Conservation (phyloP, 2,329 filamentous ascomycete species). For the Penicillium sp. region DNA sequence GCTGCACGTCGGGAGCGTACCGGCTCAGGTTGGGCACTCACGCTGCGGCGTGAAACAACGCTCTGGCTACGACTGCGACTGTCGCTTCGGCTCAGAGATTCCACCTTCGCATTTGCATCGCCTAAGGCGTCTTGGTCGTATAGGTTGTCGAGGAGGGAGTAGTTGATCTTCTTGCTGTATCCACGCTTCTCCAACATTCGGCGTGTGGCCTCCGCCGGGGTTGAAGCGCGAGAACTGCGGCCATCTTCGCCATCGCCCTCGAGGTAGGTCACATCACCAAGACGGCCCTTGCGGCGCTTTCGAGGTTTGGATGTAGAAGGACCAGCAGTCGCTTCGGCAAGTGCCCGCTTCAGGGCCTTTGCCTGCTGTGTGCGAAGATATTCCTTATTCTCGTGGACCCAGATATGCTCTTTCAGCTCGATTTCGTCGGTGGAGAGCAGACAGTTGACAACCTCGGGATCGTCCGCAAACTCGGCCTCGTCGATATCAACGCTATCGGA, state of each 20-base stretch:
- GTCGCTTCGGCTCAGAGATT: constrained; percentile 38
- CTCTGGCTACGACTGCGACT: constrained; percentile 46
- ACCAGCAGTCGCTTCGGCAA: constrained; percentile 58
- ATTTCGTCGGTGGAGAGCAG: constrained; percentile 75
- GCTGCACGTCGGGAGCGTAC: constrained; percentile 13
- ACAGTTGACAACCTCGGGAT: constrained; percentile 84
- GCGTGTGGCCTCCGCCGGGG: constrained; percentile 71
- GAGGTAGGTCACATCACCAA: constrained; percentile 55
- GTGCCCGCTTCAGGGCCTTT: constrained; percentile 76
- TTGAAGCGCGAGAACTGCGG: constrained; percentile 69
- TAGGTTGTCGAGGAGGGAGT: constrained; percentile 52
- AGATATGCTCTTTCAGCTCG: constrained; percentile 85
- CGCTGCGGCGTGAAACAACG: constrained; percentile 30
- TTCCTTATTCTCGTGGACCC: constrained; percentile 93
- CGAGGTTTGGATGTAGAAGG: constrained; percentile 52
- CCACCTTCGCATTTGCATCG: constrained; percentile 36
- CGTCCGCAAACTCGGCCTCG: constrained; percentile 85
- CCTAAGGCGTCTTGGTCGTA: constrained; percentile 47
- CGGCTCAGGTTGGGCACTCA: constrained; percentile 29
- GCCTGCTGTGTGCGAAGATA: constrained; percentile 87
- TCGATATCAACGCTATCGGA: constrained; percentile 65
- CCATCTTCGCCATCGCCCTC: constrained; percentile 65
- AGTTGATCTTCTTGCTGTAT: constrained; percentile 78
- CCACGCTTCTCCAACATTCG: constrained; percentile 71
- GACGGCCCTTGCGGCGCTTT: constrained; percentile 55